Base-by-base conservation (phyloP, 139 green algal species). In the Eudorina sp. region DNA sequence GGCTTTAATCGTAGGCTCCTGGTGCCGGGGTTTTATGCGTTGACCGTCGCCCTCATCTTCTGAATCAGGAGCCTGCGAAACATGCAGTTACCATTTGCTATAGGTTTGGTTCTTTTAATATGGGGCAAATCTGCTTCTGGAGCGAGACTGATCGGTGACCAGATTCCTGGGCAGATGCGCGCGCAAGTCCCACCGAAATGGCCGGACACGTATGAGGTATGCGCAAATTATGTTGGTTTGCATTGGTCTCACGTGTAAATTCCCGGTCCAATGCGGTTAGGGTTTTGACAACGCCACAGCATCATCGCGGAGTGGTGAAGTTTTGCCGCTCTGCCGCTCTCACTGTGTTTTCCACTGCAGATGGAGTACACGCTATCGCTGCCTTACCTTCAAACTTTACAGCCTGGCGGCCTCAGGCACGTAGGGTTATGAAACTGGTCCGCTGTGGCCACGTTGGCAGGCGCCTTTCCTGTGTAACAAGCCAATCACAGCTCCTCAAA, bases 341-440 rank as follows among this genome's bases (percentile, higher is more conserved):
- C 72, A 40, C 23, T 34, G 21, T 48, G 23, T 70, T 21, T 19
- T 48, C 8, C 76, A 4, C 43, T 83, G 64, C 90, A 93, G 90
- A 82, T 89, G 53, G 75, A 53, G 31, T 93, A 91, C 69, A 90
- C 55, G 1, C 62, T 91, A 41, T 83, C 29, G 36, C 68, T 93
- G 7, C 90, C 90, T 0, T 93, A 93, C 40, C 55, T 91, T n/a
- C 34, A 85, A 25, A 53, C 83, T 19, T 41, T 90, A 5, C 90
- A 93, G 53, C 89, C 75, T 1, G 51, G 58, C 8, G 88, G 88
- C 40, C 86, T 90, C 75, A 90, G 48, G 85, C 85, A 31, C 6
- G 74, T 34, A n/a, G n/a, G n/a, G n/a, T n/a, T n/a, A n/a, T n/a
- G 41, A 34, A 34, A 46, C 36, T 25, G 3, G 62, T 48, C 29